Conservation (phyloP, 768 basidiomycete genomes). For the Tylopilus subfusipes region DNA sequence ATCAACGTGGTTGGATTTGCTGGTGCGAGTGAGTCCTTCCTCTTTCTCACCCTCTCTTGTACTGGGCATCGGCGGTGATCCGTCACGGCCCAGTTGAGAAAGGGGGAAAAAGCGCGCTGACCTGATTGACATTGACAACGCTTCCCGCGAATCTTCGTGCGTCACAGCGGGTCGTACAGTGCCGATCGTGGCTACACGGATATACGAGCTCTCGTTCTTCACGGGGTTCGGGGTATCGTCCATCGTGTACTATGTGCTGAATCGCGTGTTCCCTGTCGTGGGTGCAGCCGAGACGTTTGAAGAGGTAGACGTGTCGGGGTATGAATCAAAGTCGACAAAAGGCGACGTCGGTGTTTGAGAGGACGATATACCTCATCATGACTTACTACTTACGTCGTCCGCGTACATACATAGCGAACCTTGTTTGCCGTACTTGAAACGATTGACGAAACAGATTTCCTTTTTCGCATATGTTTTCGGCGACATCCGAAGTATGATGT, state of each 20-base stretch:
- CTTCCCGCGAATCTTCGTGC: background rate
- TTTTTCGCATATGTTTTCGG: slow-evolving; percentile 20
- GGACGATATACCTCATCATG: background rate
- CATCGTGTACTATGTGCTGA: slow-evolving; percentile 58
- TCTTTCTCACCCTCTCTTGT: background rate
- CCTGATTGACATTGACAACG: background rate
- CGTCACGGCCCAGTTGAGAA: background rate
- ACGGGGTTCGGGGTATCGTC: slow-evolving; percentile 75
- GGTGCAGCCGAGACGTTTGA: slow-evolving; percentile 47
- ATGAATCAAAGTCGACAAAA: slow-evolving; percentile 2
- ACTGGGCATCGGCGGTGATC: background rate
- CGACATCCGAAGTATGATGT: slow-evolving; percentile 26
- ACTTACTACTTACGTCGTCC: background rate
- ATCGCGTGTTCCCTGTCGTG: slow-evolving; percentile 56
- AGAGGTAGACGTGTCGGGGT: slow-evolving; percentile 53
- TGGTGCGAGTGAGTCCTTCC: slow-evolving; percentile 53
- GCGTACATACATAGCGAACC: background rate
- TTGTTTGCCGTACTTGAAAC: background rate
- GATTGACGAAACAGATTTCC: slow-evolving; percentile 1
- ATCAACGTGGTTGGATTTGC: slow-evolving; percentile 83
- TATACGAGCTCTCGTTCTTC: slow-evolving; percentile 79
- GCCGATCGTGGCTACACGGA: slow-evolving; percentile 63
- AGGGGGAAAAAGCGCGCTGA: background rate
- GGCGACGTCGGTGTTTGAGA: background rate
- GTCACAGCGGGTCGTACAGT: slow-evolving; percentile 54